Base-by-base conservation (phyloP, 2,329 filamentous ascomycete genomes). In the Aspergillus floridensis region DNA sequence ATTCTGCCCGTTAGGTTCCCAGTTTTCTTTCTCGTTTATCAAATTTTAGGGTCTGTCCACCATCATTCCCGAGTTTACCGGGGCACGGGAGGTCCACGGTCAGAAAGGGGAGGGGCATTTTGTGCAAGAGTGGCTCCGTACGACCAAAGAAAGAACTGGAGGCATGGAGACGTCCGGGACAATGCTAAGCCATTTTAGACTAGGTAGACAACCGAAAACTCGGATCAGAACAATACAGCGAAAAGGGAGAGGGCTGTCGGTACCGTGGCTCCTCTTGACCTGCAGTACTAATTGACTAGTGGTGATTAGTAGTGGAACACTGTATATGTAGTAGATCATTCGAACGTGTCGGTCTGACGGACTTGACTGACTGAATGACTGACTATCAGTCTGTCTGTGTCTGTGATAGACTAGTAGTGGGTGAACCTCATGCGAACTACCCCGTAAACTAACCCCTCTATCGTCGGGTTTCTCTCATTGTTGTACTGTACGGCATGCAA, bases 251-350 rank as follows among this genome's bases (percentile, higher is more conserved):
- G 53, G 58, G 29, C 49, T 49, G 57, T 44, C 50, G 53, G 60
- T 62, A 53, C 62, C 59, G 60, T 56, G 59, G 59, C 59, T 62
- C 53, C 59, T 53, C 53, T 54, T 49, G 53, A 53, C 57, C 53
- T 57, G 48, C 55, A 57, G 58, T 57, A 49, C 54, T 62, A 57
- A 57, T 51, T 57, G 55, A 59, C 60, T 63, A 61, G 56, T 55
- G 59, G 47, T 63, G 58, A 64, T 62, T 64, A 63, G 58, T 53
- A 59, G 59, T 55, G 56, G 62, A 60, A 63, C 53, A 44, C 38
- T 16, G 16, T 29, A 29, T 29, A 29, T 29, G 26, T 44, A 57
- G 62, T 62, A 56, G 60, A 64, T 64, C 62, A 53, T 59, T 47
- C 54, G 46, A 32, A 59, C 49, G 51, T 52, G 38, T 53, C 19